These are phyloP conservation scores for Fusarium sp. DNA, from an alignment of 2,329 filamentous ascomycete species.

Conservation along the genomic window DNA sequence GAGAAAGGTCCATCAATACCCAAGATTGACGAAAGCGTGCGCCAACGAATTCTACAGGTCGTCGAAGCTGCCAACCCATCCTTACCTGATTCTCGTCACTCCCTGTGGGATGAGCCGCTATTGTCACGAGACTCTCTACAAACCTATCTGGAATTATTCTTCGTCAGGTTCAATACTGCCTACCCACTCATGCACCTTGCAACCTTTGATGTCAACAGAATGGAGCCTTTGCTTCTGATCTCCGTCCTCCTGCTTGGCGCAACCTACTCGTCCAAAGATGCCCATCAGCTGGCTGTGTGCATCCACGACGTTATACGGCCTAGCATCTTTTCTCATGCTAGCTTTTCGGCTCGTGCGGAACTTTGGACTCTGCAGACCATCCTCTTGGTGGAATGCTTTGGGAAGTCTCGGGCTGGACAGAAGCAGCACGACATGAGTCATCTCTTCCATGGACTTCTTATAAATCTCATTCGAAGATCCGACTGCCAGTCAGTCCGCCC, in stretches of 20 bases:
- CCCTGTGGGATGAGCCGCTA: background rate
- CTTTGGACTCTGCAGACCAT: constrained; percentile 72
- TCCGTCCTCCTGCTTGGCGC: background rate
- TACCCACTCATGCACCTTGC: constrained; percentile 8
- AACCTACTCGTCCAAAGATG: background rate
- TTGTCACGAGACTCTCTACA: background rate
- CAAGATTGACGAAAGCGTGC: background rate
- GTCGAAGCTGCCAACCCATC: background rate
- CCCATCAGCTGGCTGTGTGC: constrained; percentile 3
- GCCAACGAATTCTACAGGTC: background rate
- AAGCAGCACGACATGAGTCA: constrained; percentile 74
- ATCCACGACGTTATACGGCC: constrained; percentile 6
- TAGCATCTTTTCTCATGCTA: constrained; percentile 4
- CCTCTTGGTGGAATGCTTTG: constrained; percentile 72
- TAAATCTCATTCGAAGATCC: constrained; percentile 54
- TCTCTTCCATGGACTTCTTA: constrained; percentile 58
- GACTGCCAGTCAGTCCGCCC: constrained; percentile 43
- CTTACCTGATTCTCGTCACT: background rate
- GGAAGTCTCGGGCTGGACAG: constrained; percentile 71
- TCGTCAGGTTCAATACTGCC: background rate
- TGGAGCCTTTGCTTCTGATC: background rate
- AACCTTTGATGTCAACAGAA: background rate
- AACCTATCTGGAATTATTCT: background rate
- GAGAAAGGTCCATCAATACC: background rate
- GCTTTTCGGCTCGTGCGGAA: constrained; percentile 68